phyloP scores from a whole-genome alignment of 2,329 filamentous ascomycete species.

The Hypoxylon sp. region DNA sequence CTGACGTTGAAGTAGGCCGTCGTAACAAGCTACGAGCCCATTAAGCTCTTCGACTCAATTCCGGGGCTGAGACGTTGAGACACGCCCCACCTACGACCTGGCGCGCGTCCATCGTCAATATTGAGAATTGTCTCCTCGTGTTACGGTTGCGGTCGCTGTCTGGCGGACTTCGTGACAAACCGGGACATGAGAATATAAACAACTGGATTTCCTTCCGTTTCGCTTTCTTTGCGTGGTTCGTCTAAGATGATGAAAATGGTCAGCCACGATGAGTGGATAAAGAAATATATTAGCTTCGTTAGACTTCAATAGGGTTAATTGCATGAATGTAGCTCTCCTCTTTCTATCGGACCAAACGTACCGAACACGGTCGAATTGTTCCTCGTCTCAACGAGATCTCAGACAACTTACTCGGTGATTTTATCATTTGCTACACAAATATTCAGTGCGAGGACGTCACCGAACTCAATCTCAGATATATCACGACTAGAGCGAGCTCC shows the following conservation, averaged over 20 bases:
- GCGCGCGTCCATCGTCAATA: no score
- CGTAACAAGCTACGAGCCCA: constrained; percentile 56
- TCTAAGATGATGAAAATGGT: no score
- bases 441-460: constrained; percentile 6
- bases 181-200: background rate
- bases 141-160: constrained; percentile 29
- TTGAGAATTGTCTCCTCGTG: constrained; percentile 49
- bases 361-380: background rate
- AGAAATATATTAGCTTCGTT: no score
- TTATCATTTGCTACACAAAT: background rate
- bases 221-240: background rate
- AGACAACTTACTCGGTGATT: background rate
- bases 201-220: background rate
- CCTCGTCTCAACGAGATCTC: background rate
- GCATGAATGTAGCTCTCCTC: no score
- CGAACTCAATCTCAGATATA: background rate
- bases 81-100: no score
- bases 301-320: no score
- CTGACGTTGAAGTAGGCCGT: constrained; percentile 54
- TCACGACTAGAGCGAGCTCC: background rate
- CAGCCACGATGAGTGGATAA: no score
- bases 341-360: background rate
- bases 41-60: constrained; percentile 56
- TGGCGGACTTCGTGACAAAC: constrained; percentile 41
- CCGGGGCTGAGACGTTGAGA: constrained; percentile 61